Evolutionary conservation across 78 protist genomes (phyloP).

Genomic region (Dictyostelium purpureum): DNA sequence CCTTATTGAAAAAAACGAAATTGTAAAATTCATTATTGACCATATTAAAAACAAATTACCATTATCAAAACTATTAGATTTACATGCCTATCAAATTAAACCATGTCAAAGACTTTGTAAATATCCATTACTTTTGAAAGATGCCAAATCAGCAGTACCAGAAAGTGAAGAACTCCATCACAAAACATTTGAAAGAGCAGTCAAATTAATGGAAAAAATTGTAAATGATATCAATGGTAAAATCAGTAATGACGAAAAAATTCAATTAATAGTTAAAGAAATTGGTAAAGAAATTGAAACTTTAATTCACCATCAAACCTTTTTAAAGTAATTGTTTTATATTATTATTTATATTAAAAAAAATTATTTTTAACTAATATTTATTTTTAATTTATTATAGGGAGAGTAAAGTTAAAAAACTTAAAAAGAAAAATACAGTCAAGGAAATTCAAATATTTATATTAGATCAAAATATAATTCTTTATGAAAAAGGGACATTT

Average conservation of each 20-base stretch:
- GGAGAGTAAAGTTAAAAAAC: slow-evolving; percentile 14
- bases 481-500: not conserved
- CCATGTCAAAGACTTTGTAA: slow-evolving; percentile 77
- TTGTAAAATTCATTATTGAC: not conserved
- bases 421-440: not conserved
- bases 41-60: slow-evolving; percentile 24
- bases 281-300: slow-evolving; percentile 32
- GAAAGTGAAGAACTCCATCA: slow-evolving; percentile 4
- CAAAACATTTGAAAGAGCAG: slow-evolving; percentile 26
- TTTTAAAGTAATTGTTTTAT: not conserved
- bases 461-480: slow-evolving; percentile 19
- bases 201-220: slow-evolving; percentile 44
- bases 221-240: slow-evolving; percentile 46
- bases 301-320: not conserved
- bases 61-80: not conserved
- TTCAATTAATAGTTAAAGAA: slow-evolving; percentile 12
- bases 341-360: not conserved
- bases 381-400: not conserved
- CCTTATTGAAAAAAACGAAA: not conserved
- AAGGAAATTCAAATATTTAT: not conserved
- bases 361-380: not conserved
- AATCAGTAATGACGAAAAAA: slow-evolving; percentile 44
- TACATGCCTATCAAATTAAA: slow-evolving; percentile 47
- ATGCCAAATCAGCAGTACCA: slow-evolving; percentile 31
- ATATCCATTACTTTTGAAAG: slow-evolving; percentile 56